Percentiles rank a stretch among this genome's conserved stretches.
These are phyloP conservation scores for Globisporangium cystogenes DNA, from an alignment of 352 stramenopile species.

Conservation along the genomic window DNA sequence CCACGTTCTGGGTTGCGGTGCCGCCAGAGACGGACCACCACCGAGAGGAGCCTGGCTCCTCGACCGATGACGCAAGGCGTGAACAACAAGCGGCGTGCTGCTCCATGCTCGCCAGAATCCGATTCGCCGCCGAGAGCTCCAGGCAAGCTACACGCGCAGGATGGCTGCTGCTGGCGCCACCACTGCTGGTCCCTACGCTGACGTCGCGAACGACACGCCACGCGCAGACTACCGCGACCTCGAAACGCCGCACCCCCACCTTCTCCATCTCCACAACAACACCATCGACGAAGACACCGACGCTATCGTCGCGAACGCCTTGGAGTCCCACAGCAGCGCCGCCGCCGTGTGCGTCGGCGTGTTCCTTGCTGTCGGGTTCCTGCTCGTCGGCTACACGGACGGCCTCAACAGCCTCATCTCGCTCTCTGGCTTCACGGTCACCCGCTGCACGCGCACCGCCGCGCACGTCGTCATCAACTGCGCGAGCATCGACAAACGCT, in stretches of 20 bases:
- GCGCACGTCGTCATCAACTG: not conserved
- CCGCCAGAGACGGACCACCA: not conserved
- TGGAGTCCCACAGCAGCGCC: not conserved
- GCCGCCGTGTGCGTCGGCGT: not conserved
- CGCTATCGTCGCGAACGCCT: not conserved
- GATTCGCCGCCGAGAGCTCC: not conserved
- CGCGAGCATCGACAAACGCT: not conserved
- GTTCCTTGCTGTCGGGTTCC: not conserved
- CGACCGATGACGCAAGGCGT: not conserved
- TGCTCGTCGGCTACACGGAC: not conserved
- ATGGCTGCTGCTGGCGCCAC: no score
- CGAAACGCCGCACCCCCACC: not conserved
- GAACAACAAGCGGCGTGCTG: not conserved
- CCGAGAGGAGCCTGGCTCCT: no score
- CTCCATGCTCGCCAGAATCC: not conserved
- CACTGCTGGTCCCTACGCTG: not conserved
- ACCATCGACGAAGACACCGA: not conserved
- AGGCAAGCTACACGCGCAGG: no score
- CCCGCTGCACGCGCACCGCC: not conserved
- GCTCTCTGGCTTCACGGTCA: not conserved
- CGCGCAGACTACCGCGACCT: not conserved
- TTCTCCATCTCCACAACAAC: not conserved
- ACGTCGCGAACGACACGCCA: not conserved
- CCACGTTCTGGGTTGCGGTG: constrained; percentile 1
- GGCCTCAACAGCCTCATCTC: constrained; percentile 3